These are phyloP conservation scores for Russula earlei DNA, from an alignment of 768 basidiomycete genomes.

Conservation along the genomic window DNA sequence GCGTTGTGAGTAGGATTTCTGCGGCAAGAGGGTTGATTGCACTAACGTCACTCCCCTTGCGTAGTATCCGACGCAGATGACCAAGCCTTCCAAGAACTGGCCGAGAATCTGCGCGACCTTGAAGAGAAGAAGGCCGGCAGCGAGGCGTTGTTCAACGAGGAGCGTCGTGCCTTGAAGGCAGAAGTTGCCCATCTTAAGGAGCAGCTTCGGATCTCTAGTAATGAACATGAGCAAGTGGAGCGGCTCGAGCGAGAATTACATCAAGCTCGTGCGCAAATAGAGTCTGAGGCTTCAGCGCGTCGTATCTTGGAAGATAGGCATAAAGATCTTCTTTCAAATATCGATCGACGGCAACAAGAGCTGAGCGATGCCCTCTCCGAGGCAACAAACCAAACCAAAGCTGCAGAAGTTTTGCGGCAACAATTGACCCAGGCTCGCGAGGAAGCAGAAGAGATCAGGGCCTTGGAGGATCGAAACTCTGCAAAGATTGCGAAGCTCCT, in stretches of 20 bases:
- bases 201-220: conserved; percentile 33
- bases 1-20: conserved; percentile 46
- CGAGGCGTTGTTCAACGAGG: conserved; percentile 48
- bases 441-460: conserved; percentile 61
- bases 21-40: neutral
- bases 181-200: conserved; percentile 48
- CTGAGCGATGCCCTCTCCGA: conserved; percentile 53
- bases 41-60: conserved; percentile 1
- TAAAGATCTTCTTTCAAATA: conserved; percentile 42
- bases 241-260: conserved; percentile 54
- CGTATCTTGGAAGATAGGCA: conserved; percentile 59
- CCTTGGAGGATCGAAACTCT: conserved; percentile 53
- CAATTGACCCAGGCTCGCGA: conserved; percentile 51
- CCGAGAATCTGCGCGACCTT: conserved; percentile 49
- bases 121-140: conserved; percentile 47
- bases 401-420: conserved; percentile 49
- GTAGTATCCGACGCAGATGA: conserved; percentile 69
- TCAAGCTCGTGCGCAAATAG: conserved; percentile 49
- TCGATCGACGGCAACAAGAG: conserved; percentile 45
- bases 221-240: conserved; percentile 44
- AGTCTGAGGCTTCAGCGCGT: conserved; percentile 48
- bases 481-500: conserved; percentile 55
- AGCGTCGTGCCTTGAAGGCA: conserved; percentile 41
- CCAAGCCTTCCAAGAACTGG: conserved; percentile 60
- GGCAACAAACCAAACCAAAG: conserved; percentile 54